Evolutionary conservation across 1,284 basidiomycete genomes (phyloP).

Genomic region (Dichomitus squalens): DNA sequence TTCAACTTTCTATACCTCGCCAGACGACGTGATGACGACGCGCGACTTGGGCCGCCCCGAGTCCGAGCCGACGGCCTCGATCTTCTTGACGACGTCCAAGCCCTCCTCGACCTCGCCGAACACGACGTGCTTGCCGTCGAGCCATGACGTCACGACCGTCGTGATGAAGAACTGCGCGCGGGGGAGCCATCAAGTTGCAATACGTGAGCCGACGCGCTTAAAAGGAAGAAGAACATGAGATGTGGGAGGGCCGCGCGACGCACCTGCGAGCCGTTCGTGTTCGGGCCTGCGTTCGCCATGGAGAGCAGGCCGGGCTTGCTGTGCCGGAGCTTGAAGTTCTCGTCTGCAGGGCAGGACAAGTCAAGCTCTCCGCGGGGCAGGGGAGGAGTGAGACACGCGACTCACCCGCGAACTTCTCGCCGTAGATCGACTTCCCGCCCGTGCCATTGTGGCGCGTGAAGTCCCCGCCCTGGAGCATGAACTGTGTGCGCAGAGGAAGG

Average conservation of each 20-base stretch:
- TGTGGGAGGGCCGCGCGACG: constrained; percentile 7
- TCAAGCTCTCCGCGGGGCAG: not conserved
- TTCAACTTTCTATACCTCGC: constrained; percentile 31
- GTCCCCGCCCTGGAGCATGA: constrained; percentile 88
- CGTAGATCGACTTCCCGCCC: constrained; percentile 92
- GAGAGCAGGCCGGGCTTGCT: constrained; percentile 81
- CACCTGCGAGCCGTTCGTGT: constrained; percentile 77
- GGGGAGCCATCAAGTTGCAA: too few relatives aligned
- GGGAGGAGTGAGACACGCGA: too few relatives aligned
- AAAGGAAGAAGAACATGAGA: too few relatives aligned
- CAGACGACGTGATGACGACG: constrained; percentile 69
- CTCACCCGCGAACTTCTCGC: constrained; percentile 73
- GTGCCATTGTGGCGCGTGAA: constrained; percentile 57
- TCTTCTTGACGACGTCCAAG: constrained; percentile 74
- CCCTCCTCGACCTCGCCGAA: constrained; percentile 85
- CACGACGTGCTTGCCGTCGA: constrained; percentile 81
- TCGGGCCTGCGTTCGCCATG: constrained; percentile 84
- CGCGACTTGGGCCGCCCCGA: constrained; percentile 54
- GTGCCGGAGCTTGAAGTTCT: constrained; percentile 86
- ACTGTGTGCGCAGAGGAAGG: constrained; percentile 41
- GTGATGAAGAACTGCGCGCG: constrained; percentile 80
- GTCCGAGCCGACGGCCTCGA: constrained; percentile 68
- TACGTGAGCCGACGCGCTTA: too few relatives aligned
- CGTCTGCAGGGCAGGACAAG: too few relatives aligned
- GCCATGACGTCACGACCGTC: constrained; percentile 77